Evolutionary conservation across 371 early-diverging fungal genomes (phyloP), one percentile per base, ranked within the genome.

Genomic region (Cladochytrium tenue): DNA sequence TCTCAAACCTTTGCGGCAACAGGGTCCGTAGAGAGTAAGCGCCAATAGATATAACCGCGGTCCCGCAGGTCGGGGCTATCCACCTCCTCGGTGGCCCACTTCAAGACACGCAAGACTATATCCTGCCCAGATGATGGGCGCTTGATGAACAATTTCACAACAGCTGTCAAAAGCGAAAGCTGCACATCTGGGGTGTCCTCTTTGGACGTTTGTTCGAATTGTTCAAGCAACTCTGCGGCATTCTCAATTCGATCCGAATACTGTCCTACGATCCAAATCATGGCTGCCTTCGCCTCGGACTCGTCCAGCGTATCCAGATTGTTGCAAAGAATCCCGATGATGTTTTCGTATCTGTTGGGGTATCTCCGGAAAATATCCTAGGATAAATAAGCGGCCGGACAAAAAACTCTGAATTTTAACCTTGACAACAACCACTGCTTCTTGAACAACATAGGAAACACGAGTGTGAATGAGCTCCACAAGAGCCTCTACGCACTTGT

Each of bases 51-150:
- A 70, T 92, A 97, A 7, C 95, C 98, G 50, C 99, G 88, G 74
- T 98, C 99, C 57, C 99, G 88, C 57, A 97, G 86, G 76, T 97
- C 97, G 3, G 99, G 96, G 77, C 96, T 95, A 64, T 95, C 97
- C 15, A 88, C 87, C 33, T 90, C 90, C 68, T 96, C 93, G 13
- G 97, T 96, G 1, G 95, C 96, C 77, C 88, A 88, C 76, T 94
- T 93, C 32, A 98, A 82, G 17, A 97, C 89, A 69, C 91, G 86
- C 56, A 93, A 94, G 2, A 97, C 95, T 51, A 95, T 70, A 32
- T 92, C 91, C 80, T 96, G 93, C 10, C 92, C 92, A 25, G 87
- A 88, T 4, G 89, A 88, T 2, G 96, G 96, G 62, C 90, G 86
- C 77, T 92, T 93, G 66, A 97, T 85, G 73, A 96, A 97, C 56